Conservation (phyloP, 441 rosid genomes). For the Populus hybrid region DNA sequence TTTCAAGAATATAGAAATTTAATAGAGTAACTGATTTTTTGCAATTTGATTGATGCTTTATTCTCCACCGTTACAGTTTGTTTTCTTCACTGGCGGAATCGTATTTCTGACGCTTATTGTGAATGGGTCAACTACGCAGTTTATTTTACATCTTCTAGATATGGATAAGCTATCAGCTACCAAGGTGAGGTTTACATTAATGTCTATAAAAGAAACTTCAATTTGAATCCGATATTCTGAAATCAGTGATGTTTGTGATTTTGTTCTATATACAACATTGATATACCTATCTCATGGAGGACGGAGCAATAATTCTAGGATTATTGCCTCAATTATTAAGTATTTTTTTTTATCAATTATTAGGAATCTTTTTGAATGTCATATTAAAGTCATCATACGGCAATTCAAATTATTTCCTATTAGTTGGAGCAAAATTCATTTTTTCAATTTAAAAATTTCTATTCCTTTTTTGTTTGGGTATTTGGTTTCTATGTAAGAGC, state of each 20-base stretch:
- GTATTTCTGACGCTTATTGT: slow-evolving; percentile 85
- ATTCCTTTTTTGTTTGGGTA: background rate
- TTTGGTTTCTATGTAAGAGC: background rate
- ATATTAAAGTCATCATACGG: background rate
- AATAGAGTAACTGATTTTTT: background rate
- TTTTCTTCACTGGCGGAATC: slow-evolving; percentile 93
- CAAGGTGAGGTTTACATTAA: slow-evolving; percentile 51
- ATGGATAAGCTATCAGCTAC: slow-evolving; percentile 67
- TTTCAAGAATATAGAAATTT: background rate
- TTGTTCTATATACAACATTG: background rate
- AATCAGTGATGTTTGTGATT: background rate
- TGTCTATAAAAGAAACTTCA: background rate
- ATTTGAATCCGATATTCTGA: background rate
- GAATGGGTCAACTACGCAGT: slow-evolving; percentile 91
- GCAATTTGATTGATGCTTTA: background rate
- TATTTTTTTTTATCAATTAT: too few relatives aligned
- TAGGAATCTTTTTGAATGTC: background rate
- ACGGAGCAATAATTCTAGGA: background rate
- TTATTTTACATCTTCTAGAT: slow-evolving; percentile 62
- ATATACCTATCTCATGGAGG: background rate
- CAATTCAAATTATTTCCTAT: background rate
- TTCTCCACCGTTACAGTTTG: slow-evolving; percentile 51
- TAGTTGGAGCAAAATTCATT: background rate
- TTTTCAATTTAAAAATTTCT: background rate
- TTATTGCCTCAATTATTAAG: background rate